Evolutionary conservation across 129 eudicot genomes (phyloP), one percentile per base, ranked within the genome.

Genomic region (Pseudognaphalium luteoalbum): DNA sequence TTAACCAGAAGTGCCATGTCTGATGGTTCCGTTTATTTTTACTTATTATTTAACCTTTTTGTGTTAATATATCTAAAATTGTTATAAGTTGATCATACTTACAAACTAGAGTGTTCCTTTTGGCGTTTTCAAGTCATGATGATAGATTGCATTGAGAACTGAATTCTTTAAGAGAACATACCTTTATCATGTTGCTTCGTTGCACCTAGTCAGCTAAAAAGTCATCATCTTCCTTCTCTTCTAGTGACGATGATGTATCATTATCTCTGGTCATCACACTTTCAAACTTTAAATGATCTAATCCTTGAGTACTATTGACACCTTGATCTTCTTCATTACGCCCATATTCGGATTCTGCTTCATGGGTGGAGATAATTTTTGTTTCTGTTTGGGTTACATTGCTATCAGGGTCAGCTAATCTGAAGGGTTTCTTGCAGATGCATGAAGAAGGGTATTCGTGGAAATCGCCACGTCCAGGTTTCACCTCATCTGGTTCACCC

Each of bases 401-500:
- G 56, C 69, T 74, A 35, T 41, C 37, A 14, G 42, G 11, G 66
- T 28, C 51, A 4, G 83, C 64, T 65, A 59, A 58, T 22, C 72
- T 76, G 79, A 75, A 71, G 19, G 91, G 91, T 73, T 78, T 91
- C 70, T 83, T 78, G 82, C 99, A 94, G 35, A 94, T 89, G 81
- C 99, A 94, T 16, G 97, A 74, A 34, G 91, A 82, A 59, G 99
- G 99, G 70, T 82, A 89, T 82, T 91, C 97, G 22, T 87, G 92
- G 68, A 94, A 94, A 28, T 94, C 99, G 0, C 84, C 88, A 77
- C 88, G 85, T 22, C 98, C 96, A 2, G 89, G 91, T 81, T 78
- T 93, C 80, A 91, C 84, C 77, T 94, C 99, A 72, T 91, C 90
- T 2, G 99, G 99, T 77, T 94, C 99, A 17, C 97, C 99, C 93